These are phyloP conservation scores for Colletotrichum sp. DNA, from an alignment of 2,329 filamentous ascomycete species.

Conservation along the genomic window DNA sequence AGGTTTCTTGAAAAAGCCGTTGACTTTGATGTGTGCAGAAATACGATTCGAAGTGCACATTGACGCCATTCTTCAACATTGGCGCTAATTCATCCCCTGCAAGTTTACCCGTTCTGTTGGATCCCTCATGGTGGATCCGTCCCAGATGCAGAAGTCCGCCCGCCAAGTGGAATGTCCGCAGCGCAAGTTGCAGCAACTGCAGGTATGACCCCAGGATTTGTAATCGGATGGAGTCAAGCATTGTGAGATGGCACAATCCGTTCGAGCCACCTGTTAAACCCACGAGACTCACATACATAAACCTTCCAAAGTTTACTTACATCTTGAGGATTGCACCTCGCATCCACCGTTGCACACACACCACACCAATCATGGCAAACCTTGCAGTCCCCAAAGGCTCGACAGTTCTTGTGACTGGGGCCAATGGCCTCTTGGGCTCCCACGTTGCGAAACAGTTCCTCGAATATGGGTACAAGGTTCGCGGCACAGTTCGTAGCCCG, in stretches of 20 bases:
- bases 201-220: not conserved
- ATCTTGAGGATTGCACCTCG: not conserved
- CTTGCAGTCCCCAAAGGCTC: slow-evolving; percentile 30
- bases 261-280: not conserved
- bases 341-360: not conserved
- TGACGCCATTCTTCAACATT: not conserved
- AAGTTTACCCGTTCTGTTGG: not conserved
- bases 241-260: not conserved
- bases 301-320: not conserved
- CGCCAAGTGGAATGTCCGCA: not conserved
- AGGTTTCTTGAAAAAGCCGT: accelerated
- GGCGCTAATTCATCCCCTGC: not conserved
- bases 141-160: not conserved
- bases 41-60: not conserved
- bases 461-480: slow-evolving; percentile 42
- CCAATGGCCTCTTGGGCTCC: slow-evolving; percentile 47
- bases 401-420: slow-evolving; percentile 48
- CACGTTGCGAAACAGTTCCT: slow-evolving; percentile 46
- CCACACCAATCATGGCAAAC: not conserved
- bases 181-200: not conserved
- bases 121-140: not conserved
- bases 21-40: not conserved
- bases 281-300: not conserved
- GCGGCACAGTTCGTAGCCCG: slow-evolving; percentile 45
- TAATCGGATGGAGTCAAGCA: not conserved